Percentiles rank a stretch among this genome's conserved stretches.
Conservation (phyloP, 257 asterid species). For the Salvia rosmarinus region DNA sequence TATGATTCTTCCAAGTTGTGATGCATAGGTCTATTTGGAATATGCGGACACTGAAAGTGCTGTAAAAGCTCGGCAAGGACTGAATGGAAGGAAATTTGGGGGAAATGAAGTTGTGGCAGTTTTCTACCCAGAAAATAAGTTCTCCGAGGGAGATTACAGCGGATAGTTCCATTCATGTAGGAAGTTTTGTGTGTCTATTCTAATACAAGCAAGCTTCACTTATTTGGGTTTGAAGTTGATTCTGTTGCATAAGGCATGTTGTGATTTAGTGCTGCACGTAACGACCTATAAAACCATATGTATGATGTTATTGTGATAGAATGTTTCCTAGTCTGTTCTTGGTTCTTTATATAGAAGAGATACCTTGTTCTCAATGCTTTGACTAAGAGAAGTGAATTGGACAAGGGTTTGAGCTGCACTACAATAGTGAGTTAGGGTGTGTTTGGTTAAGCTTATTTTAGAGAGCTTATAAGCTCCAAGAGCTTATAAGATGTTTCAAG, state of each 20-base stretch:
- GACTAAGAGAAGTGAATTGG: too few relatives aligned
- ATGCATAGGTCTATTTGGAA: constrained; percentile 70
- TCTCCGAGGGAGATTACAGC: constrained; percentile 69
- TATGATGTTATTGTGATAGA: neutral
- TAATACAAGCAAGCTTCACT: neutral
- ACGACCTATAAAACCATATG: neutral
- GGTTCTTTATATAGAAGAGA: neutral
- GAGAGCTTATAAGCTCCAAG: too few relatives aligned
- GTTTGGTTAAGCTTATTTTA: too few relatives aligned
- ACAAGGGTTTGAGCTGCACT: too few relatives aligned
- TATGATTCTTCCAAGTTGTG: neutral
- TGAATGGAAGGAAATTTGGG: constrained; percentile 90
- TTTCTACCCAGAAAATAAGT: constrained; percentile 83
- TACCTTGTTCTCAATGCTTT: too few relatives aligned
- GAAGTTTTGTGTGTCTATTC: neutral
- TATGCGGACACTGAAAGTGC: constrained; percentile 76
- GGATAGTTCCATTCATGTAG: constrained; percentile 44
- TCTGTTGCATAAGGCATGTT: neutral
- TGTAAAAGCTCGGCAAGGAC: constrained; percentile 73
- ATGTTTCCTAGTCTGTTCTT: neutral
- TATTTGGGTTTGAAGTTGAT: neutral
- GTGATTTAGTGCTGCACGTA: neutral
- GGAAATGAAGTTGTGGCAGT: constrained; percentile 82
- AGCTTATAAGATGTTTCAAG: too few relatives aligned
- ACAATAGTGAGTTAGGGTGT: too few relatives aligned